phyloP scores from a whole-genome alignment of 2,329 filamentous ascomycete genomes.

The Elsinoe batatas region DNA sequence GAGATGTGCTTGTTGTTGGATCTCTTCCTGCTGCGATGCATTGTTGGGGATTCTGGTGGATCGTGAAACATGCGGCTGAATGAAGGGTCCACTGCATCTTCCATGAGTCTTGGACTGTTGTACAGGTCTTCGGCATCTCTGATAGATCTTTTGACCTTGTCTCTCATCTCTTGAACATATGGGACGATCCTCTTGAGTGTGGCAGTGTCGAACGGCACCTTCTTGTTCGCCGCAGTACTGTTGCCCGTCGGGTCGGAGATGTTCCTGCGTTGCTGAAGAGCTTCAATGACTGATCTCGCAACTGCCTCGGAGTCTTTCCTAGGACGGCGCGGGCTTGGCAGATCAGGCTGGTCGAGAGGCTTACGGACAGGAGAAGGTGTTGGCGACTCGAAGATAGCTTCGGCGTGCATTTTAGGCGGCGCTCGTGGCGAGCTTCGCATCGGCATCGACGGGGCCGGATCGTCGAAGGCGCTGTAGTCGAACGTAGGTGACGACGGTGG shows the following conservation, averaged over 20 bases:
- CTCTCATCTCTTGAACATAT: slow-evolving; percentile 39
- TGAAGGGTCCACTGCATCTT: slow-evolving; percentile 24
- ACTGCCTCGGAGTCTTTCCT: slow-evolving; percentile 49
- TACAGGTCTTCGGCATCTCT: slow-evolving; percentile 40
- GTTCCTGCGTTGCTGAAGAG: slow-evolving; percentile 37
- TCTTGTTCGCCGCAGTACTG: slow-evolving; percentile 32
- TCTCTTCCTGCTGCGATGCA: slow-evolving; percentile 13
- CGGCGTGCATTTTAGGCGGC: slow-evolving; percentile 11
- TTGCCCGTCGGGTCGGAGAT: slow-evolving; percentile 20
- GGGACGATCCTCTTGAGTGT: slow-evolving; percentile 54
- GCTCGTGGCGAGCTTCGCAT: slow-evolving; percentile 7
- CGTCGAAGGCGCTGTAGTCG: slow-evolving; percentile 50
- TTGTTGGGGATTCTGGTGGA: slow-evolving; percentile 16
- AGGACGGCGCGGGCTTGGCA: slow-evolving; percentile 28
- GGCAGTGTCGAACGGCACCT: slow-evolving; percentile 57
- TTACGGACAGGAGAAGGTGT: slow-evolving; percentile 9
- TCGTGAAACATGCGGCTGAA: slow-evolving; percentile 27
- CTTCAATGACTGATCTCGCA: slow-evolving; percentile 52
- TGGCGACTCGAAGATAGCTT: slow-evolving; percentile 11
- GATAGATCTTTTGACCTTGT: slow-evolving; percentile 38
- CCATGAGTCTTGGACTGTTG: slow-evolving; percentile 30
- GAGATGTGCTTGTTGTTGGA: slow-evolving; percentile 11
- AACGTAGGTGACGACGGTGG: slow-evolving; percentile 48
- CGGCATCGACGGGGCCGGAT: slow-evolving; percentile 27
- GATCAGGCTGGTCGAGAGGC: not conserved